phyloP scores from a whole-genome alignment of 2,329 filamentous ascomycete genomes.

The Nemania bipapillata region DNA sequence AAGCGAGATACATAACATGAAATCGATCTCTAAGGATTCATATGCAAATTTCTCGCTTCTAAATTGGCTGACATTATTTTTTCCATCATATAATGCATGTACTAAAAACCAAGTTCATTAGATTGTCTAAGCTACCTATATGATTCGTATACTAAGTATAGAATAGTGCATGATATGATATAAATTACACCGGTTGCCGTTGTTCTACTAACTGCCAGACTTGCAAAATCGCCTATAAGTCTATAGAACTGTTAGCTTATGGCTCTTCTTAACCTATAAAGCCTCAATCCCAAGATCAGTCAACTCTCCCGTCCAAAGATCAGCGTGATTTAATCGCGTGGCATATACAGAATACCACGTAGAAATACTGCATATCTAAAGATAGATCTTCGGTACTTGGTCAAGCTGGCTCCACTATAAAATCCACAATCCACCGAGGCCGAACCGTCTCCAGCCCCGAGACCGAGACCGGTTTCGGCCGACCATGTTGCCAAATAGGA shows the following conservation, averaged over 20 bases:
- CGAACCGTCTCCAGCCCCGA: slow-evolving; percentile 24
- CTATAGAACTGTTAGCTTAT: background rate
- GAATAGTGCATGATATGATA: no score
- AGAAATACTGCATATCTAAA: background rate
- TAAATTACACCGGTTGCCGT: no score
- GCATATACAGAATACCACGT: background rate
- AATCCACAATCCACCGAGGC: slow-evolving; percentile 12
- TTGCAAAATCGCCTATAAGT: background rate
- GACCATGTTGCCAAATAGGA: slow-evolving; percentile 34
- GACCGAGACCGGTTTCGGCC: slow-evolving; percentile 44
- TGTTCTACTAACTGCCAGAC: background rate
- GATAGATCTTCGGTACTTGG: slow-evolving; percentile 1
- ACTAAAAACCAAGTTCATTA: no score
- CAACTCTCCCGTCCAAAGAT: no score
- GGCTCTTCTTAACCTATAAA: background rate
- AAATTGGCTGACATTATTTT: slow-evolving; percentile 7
- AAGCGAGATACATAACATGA: no score
- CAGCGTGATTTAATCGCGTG: background rate
- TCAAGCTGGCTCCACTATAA: background rate
- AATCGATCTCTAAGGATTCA: no score
- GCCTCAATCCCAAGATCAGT: no score
- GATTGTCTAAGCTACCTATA: no score
- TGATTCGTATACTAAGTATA: no score
- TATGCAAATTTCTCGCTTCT: no score
- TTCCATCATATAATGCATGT: no score